Percentiles rank a stretch among this genome's conserved stretches.
Conservation (phyloP, 305 asterid genomes). For the Coffea humblotiana region DNA sequence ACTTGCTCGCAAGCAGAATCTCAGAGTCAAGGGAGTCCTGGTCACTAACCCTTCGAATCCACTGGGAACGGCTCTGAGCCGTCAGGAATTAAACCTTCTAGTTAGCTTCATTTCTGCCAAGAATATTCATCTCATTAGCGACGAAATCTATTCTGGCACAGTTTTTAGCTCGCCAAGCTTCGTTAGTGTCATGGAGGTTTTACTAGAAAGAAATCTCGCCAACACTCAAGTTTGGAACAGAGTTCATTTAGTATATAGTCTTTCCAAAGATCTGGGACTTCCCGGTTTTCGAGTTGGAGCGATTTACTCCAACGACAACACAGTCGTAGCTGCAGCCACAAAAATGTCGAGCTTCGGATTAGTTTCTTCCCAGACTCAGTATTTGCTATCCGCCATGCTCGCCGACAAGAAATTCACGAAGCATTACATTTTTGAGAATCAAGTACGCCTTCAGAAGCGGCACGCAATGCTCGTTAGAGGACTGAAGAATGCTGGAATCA, state of each 20-base stretch:
- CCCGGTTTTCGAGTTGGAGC: slow-evolving; percentile 94
- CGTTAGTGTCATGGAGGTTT: slow-evolving; percentile 67
- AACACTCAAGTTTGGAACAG: slow-evolving; percentile 50
- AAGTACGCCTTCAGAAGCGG: slow-evolving; percentile 51
- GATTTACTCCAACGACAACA: slow-evolving; percentile 63
- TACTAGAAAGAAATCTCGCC: slow-evolving; percentile 25
- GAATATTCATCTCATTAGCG: slow-evolving; percentile 69
- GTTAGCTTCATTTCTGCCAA: slow-evolving; percentile 51
- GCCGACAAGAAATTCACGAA: slow-evolving; percentile 62
- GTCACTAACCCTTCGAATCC: slow-evolving; percentile 94
- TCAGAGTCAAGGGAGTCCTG: slow-evolving; percentile 73
- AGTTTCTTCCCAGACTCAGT: slow-evolving; percentile 80
- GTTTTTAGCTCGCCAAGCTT: slow-evolving; percentile 63
- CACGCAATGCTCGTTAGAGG: slow-evolving; percentile 62
- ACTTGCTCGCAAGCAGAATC: slow-evolving; percentile 52
- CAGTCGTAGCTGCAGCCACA: slow-evolving; percentile 75
- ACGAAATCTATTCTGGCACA: slow-evolving; percentile 85
- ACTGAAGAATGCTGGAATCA: slow-evolving; percentile 43
- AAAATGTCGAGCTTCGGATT: slow-evolving; percentile 92
- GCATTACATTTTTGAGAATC: slow-evolving; percentile 51
- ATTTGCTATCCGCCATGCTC: slow-evolving; percentile 73
- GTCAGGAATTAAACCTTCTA: slow-evolving; percentile 54
- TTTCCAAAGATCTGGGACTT: slow-evolving; percentile 83
- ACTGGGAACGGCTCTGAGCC: slow-evolving; percentile 61
- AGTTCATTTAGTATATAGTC: slow-evolving; percentile 76